phyloP scores from a whole-genome alignment of 192 early-diverging fungal species.

The Backusella parvicylindrica region DNA sequence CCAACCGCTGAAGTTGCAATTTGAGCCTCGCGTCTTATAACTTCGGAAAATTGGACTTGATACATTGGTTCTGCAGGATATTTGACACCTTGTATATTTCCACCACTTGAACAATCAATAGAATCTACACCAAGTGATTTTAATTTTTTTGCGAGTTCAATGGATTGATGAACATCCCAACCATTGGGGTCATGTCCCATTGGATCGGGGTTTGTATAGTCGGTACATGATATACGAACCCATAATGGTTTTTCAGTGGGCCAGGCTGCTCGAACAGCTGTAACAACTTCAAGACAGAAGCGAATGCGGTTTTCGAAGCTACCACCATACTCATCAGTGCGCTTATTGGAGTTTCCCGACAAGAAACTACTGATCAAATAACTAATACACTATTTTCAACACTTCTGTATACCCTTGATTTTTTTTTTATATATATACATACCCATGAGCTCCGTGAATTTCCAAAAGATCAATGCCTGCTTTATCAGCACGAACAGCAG shows the following conservation, averaged over 20 bases:
- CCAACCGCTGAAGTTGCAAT: conserved; percentile 67
- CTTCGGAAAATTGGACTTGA: conserved; percentile 62
- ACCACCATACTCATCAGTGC: conserved; percentile 92
- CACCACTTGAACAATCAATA: conserved; percentile 80
- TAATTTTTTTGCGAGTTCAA: conserved; percentile 56
- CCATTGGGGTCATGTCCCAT: conserved; percentile 46
- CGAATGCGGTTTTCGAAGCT: conserved; percentile 85
- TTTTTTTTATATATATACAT: neutral
- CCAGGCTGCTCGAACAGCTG: conserved; percentile 63
- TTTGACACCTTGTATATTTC: conserved; percentile 36
- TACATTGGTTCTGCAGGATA: conserved; percentile 39
- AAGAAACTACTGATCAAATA: conserved; percentile 83
- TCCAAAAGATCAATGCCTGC: conserved; percentile 52
- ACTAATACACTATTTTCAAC: conserved; percentile 76
- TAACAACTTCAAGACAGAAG: conserved; percentile 68
- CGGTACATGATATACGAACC: conserved; percentile 75
- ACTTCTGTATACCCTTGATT: conserved; percentile 45
- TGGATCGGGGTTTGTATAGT: conserved; percentile 55
- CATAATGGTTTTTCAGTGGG: conserved; percentile 80
- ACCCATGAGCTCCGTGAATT: conserved; percentile 73
- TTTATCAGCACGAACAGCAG: conserved; percentile 65
- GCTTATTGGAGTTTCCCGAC: conserved; percentile 73
- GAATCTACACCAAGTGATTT: conserved; percentile 74
- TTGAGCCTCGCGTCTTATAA: conserved; percentile 53
- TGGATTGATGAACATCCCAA: conserved; percentile 74